phyloP scores from a whole-genome alignment of 2,329 filamentous ascomycete species.

The Claviceps sp. region DNA sequence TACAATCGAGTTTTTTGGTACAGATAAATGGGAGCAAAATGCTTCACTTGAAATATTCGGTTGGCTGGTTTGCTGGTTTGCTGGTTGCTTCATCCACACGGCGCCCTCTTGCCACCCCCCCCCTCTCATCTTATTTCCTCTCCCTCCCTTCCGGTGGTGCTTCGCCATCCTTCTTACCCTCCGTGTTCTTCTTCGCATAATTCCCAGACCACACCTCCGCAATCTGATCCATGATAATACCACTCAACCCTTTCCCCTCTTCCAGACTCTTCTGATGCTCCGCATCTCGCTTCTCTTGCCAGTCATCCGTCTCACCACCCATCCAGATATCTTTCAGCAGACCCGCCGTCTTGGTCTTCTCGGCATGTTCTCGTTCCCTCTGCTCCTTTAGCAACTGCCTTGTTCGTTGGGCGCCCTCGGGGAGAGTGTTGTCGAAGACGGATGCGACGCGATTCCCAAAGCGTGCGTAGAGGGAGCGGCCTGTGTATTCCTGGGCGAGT shows the following conservation, averaged over 20 bases:
- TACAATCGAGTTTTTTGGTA: background rate
- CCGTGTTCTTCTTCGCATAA: conserved; percentile 17
- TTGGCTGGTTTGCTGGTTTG: background rate
- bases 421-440: conserved; percentile 39
- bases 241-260: conserved; percentile 42
- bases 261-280: conserved; percentile 39
- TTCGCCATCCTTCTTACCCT: conserved; percentile 1
- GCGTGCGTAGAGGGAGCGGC: conserved; percentile 36
- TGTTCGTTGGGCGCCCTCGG: conserved; percentile 38
- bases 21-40: background rate
- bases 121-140: background rate
- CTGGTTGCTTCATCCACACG: background rate
- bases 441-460: conserved; percentile 28
- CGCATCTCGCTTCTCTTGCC: conserved; percentile 37
- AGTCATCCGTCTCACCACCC: conserved; percentile 41
- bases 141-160: background rate
- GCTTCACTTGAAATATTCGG: background rate
- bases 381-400: conserved; percentile 35
- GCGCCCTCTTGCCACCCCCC: background rate
- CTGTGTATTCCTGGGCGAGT: conserved; percentile 43
- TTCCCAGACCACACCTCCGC: conserved; percentile 36
- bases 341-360: conserved; percentile 19
- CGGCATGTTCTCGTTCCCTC: conserved; percentile 23
- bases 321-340: conserved; percentile 41
- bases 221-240: conserved; percentile 43